Base-by-base conservation (phyloP, 2,329 filamentous ascomycete genomes). In the Sporothrix dimorphospora region DNA sequence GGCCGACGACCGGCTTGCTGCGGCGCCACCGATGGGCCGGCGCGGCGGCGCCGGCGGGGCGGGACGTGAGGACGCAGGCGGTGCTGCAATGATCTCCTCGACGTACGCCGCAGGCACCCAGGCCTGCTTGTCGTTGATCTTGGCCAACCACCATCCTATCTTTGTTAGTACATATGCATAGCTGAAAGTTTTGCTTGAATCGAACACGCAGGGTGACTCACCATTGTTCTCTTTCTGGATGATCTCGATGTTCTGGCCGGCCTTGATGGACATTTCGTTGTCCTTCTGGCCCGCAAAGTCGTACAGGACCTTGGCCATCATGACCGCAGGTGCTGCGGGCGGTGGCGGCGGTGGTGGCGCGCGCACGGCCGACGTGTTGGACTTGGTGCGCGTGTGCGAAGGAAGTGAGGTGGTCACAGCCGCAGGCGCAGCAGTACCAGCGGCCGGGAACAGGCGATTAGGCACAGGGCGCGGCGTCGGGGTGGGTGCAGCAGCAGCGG, bases 141-240 rank as follows among this genome's bases (percentile, higher is more conserved):
- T 95, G 75, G 91, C 96, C 63, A 98, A 86, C 95, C 95, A 98
- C 96, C 96, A 99, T 70, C 96, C 95, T 97, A n/a, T n/a, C 47
- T 16, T n/a, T 19, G 66, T 69, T 42, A 55, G 66, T 42, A 42
- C 9, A n/a, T n/a, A n/a, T n/a, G n/a, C n/a, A n/a, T n/a, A n/a
- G 45, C 16, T 2, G n/a, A n/a, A n/a, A 47, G 42, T 40, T 40
- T 40, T 40, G 5, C 38, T 40, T n/a, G n/a, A n/a, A 47, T 3
- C 42, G 19, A 19, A 16, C 1, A 47, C 45, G n/a, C n/a, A 19
- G 16, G 19, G 12, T 3, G n/a, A 70, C 49, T 3, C 63, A 97
- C 95, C 96, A 80, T 98, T 98, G 80, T 88, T 91, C 82, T 98
- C 95, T 82, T 98, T 98, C 79, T 96, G 92, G n/a, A 97, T 88